Percentiles rank a stretch among this genome's conserved stretches.
These are phyloP conservation scores for Botrytis pseudocinerea DNA, from an alignment of 2,329 filamentous ascomycete genomes.

Conservation along the genomic window DNA sequence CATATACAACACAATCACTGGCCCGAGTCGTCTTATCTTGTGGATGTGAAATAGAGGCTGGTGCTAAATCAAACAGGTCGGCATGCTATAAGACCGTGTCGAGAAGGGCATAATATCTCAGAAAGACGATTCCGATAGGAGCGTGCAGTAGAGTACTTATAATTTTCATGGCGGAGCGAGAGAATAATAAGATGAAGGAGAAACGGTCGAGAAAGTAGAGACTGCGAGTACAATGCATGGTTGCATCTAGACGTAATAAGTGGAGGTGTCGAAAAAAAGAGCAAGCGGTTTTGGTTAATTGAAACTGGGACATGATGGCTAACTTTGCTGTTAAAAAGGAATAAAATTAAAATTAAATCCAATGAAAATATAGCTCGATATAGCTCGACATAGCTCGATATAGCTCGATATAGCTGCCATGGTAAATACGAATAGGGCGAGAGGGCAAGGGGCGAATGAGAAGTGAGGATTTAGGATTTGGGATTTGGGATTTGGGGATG, in stretches of 20 bases:
- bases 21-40: background rate
- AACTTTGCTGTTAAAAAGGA: background rate
- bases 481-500: too few species aligned
- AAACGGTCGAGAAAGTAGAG: background rate
- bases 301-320: background rate
- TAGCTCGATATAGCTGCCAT: background rate
- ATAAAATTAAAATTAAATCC: background rate
- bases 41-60: background rate
- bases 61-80: conserved; percentile 8
- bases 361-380: background rate
- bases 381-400: too few species aligned
- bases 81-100: background rate
- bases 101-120: conserved; percentile 19
- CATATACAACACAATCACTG: background rate
- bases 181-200: background rate
- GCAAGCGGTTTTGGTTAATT: conserved; percentile 4
- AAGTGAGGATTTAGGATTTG: background rate
- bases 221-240: conserved; percentile 20
- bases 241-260: conserved; percentile 21
- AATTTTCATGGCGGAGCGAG: conserved; percentile 17
- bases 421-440: background rate
- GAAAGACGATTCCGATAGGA: background rate
- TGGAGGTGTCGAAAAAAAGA: conserved; percentile 16
- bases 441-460: background rate
- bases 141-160: conserved; percentile 18